These are phyloP conservation scores for Penicillium nucicola DNA, from an alignment of 495 filamentous ascomycete species.

Conservation along the genomic window DNA sequence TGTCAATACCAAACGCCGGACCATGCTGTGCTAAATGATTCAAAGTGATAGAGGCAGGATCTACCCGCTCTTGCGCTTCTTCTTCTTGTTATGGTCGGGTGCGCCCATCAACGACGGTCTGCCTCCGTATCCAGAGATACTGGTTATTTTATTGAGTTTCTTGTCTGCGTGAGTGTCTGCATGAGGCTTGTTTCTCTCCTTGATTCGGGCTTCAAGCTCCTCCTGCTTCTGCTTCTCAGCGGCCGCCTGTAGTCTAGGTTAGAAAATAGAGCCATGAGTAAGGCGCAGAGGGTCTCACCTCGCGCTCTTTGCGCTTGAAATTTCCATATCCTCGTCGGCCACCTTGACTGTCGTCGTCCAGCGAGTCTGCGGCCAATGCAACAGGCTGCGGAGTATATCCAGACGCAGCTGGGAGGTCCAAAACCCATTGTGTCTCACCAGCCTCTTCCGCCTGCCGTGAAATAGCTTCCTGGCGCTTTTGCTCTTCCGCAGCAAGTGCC, in stretches of 20 bases:
- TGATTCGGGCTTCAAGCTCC: neutral
- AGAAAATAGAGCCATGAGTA: neutral
- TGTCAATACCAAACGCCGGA: neutral
- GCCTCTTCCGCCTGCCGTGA: slow-evolving; percentile 67
- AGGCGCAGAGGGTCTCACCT: slow-evolving; percentile 11
- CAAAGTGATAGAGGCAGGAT: neutral
- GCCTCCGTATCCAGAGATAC: slow-evolving; percentile 33
- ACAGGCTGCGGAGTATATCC: slow-evolving; percentile 23
- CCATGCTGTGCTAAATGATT: slow-evolving; percentile 3
- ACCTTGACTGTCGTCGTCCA: slow-evolving; percentile 29
- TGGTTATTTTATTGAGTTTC: slow-evolving; percentile 26
- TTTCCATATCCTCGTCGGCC: slow-evolving; percentile 39
- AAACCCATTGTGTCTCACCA: slow-evolving; percentile 86
- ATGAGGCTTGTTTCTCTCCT: neutral
- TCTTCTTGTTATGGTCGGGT: slow-evolving; percentile 31
- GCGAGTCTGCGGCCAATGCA: slow-evolving; percentile 34
- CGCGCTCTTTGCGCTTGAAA: slow-evolving; percentile 35
- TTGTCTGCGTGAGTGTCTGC: neutral
- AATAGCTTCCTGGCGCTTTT: slow-evolving; percentile 67
- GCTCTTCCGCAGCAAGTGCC: slow-evolving; percentile 72
- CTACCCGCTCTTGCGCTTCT: slow-evolving; percentile 34
- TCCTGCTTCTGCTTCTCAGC: neutral
- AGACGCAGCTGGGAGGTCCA: slow-evolving; percentile 37
- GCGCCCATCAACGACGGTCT: slow-evolving; percentile 5
- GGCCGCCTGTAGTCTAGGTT: too few species aligned